Conservation (phyloP, 2,329 filamentous ascomycete species). For the Colletotrichum plurivorum region DNA sequence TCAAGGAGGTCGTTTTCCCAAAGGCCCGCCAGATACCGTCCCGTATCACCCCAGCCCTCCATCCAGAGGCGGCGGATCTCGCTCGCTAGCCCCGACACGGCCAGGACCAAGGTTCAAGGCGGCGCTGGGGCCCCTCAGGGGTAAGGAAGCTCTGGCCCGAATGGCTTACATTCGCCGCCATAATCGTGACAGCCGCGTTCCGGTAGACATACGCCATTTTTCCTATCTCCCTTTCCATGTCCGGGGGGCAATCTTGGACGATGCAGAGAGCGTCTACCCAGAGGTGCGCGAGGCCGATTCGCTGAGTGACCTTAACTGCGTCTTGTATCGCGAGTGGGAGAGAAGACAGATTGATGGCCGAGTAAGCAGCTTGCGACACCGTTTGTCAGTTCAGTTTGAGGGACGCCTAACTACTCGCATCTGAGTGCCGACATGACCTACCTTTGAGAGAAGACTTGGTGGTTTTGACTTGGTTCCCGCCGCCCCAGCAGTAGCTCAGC, state of each 20-base stretch:
- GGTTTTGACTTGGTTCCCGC: not conserved
- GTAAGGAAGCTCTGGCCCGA: not conserved
- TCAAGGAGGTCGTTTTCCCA: not conserved
- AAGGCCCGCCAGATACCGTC: not conserved
- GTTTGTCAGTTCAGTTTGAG: too few species aligned
- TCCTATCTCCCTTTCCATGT: constrained; percentile 26
- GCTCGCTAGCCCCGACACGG: not conserved
- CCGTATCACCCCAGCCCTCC: too few species aligned
- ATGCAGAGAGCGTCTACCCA: constrained; percentile 40
- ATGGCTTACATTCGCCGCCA: not conserved
- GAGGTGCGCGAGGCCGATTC: not conserved
- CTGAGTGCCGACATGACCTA: too few species aligned
- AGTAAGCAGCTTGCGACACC: not conserved
- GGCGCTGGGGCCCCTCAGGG: too few species aligned
- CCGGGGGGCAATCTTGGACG: constrained; percentile 25
- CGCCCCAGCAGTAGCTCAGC: not conserved
- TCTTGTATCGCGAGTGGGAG: not conserved
- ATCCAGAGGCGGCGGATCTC: not conserved
- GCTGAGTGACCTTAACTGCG: not conserved
- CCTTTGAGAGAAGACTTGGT: not conserved
- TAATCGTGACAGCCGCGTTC: not conserved
- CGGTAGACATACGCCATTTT: constrained; percentile 26
- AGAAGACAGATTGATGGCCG: not conserved
- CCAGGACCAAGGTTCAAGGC: not conserved
- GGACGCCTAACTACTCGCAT: too few species aligned